A percentile compares a stretch with the other conserved stretches of the same genome.
These are phyloP conservation scores for Smallanthus sonchifolius DNA, from an alignment of 129 eudicot species.

Conservation along the genomic window DNA sequence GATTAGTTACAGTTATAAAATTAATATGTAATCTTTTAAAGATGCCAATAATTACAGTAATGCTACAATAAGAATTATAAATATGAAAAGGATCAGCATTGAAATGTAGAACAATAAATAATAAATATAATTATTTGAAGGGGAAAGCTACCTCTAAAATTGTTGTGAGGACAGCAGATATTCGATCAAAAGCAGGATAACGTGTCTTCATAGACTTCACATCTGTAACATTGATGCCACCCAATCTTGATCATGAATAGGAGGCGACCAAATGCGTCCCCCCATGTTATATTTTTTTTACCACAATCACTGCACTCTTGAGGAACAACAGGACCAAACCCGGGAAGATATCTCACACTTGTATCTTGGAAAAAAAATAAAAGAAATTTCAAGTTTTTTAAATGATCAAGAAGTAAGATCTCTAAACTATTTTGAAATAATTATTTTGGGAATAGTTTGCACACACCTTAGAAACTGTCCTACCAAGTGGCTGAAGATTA, in stretches of 20 bases:
- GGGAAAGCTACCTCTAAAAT: conserved; percentile 88
- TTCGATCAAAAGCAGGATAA: conserved; percentile 85
- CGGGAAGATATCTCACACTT: conserved; percentile 86
- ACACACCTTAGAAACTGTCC: conserved; percentile 82
- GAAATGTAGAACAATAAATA: no score
- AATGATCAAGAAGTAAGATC: no score
- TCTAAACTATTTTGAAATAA: background rate
- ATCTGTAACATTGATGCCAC: conserved; percentile 67
- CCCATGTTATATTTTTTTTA: conserved; percentile 88
- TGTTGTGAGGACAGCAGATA: conserved; percentile 85
- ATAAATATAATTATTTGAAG: no score
- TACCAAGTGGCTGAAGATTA: conserved; percentile 91
- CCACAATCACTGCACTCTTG: conserved; percentile 91
- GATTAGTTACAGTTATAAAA: no score
- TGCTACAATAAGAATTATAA: no score
- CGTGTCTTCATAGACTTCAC: conserved; percentile 66
- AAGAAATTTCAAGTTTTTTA: background rate
- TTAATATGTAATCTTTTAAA: no score
- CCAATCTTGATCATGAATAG: conserved; percentile 99
- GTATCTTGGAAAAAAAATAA: conserved; percentile 40
- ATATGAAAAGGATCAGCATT: no score
- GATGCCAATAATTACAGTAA: no score
- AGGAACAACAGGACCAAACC: conserved; percentile 84
- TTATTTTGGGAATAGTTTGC: background rate
- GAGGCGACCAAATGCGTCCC: conserved; percentile 99